Conservation (phyloP, 805 yeast species). For the Yamadazyma paraphyllophila region DNA sequence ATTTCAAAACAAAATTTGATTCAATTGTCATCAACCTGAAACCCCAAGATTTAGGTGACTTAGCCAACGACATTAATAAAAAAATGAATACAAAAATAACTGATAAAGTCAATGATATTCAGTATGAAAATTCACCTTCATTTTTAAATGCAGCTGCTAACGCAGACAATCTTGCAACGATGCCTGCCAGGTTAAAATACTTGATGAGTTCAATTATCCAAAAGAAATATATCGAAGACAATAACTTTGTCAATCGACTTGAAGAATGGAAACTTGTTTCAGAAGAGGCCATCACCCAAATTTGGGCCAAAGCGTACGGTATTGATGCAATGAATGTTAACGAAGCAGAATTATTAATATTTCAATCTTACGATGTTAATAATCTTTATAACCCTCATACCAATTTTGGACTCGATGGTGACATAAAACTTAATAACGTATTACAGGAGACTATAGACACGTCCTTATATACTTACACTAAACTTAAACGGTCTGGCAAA, state of each 20-base stretch:
- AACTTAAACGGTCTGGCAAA: constrained; percentile 6
- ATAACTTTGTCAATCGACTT: not conserved
- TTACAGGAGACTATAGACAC: constrained; percentile 36
- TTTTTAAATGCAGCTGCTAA: constrained; percentile 23
- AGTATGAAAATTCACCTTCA: constrained; percentile 27
- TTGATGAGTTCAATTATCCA: constrained; percentile 59
- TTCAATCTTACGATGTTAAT: constrained; percentile 36
- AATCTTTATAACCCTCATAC: constrained; percentile 28
- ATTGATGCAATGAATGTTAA: constrained; percentile 50
- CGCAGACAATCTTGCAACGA: constrained; percentile 32
- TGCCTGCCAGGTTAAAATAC: constrained; percentile 54
- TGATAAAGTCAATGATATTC: constrained; percentile 21
- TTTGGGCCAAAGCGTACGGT: constrained; percentile 56
- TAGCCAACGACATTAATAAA: constrained; percentile 2
- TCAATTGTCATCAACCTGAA: constrained; percentile 20
- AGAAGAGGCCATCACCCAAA: constrained; percentile 54
- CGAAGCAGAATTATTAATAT: constrained; percentile 47
- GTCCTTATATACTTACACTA: constrained; percentile 24
- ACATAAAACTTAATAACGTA: constrained; percentile 22
- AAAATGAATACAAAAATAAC: not conserved
- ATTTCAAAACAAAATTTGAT: constrained; percentile 36
- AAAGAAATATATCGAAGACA: constrained; percentile 44
- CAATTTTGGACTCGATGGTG: constrained; percentile 23
- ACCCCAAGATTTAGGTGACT: constrained; percentile 5
- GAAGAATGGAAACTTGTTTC: constrained; percentile 55